phyloP scores from a whole-genome alignment of 2,329 filamentous ascomycete species.

The Botrytis pseudocinerea region DNA sequence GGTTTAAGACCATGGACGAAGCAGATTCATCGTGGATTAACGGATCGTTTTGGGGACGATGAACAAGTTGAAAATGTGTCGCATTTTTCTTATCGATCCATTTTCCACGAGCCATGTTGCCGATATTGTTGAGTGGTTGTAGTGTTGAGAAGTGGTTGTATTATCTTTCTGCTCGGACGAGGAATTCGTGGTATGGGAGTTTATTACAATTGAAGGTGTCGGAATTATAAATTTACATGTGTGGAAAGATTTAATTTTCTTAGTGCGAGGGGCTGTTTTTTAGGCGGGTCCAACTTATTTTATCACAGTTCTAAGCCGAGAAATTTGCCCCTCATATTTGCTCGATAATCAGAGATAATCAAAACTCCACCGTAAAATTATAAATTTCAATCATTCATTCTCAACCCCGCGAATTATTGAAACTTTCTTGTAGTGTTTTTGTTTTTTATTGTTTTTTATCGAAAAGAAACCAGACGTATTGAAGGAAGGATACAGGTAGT shows the following conservation, averaged over 20 bases:
- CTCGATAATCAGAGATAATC: conserved; percentile 31
- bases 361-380: conserved; percentile 38
- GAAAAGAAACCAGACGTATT: neutral
- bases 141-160: neutral
- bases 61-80: conserved; percentile 89
- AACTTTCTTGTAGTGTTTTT: neutral
- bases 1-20: conserved; percentile 88
- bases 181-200: neutral
- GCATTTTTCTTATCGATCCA: conserved; percentile 84
- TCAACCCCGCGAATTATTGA: neutral
- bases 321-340: conserved; percentile 28
- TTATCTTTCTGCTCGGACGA: neutral
- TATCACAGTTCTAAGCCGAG: conserved; percentile 3
- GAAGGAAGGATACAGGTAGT: conserved; percentile 2
- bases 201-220: neutral
- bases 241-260: conserved; percentile 25
- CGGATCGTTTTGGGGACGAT: conserved; percentile 95
- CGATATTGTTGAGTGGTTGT: conserved; percentile 38
- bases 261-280: conserved; percentile 21
- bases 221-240: conserved; percentile 17
- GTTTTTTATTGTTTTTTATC: neutral
- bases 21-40: conserved; percentile 90
- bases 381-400: conserved; percentile 29
- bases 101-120: conserved; percentile 39
- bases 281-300: conserved; percentile 28